Base-by-base conservation (phyloP, 2,329 filamentous ascomycete species). In the Elsinoe necatrix region DNA sequence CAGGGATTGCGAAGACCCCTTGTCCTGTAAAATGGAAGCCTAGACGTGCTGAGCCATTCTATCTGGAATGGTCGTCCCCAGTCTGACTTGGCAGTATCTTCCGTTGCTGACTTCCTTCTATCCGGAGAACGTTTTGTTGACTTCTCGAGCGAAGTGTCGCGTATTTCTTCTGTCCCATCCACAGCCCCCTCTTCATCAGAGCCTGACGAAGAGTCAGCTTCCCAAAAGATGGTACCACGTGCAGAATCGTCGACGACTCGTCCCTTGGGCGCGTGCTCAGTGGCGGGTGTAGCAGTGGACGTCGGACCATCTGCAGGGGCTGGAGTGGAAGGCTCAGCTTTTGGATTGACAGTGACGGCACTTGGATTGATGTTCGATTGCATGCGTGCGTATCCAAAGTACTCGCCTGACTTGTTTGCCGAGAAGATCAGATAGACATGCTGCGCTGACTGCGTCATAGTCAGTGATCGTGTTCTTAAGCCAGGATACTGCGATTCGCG, bases 171-270 rank as follows among this genome's bases (percentile, higher is more conserved):
- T 27, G 4, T 18, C 3, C 11, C 48, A 12, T 39, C 27, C 9
- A 9, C 34, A 11, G 11, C 23, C n/a, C 20, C 55, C 20, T 45
- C 55, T 2, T 55, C 60, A 43, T 74, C 74, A 21, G 71, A 68
- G 18, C 83, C 83, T 0, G 81, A 80, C 29, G 54, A 37, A 12
- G 77, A 71, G 51, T 92, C 85, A 5, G 85, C 85, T 69, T 97
- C 92, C 92, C 92, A 97, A 66, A 97, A 97, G 39, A 96, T 95
- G 0, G 91, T 96, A 0, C 92, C 92, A n/a, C 92, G 81, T 0
- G 89, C 86, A 3, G 88, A 91, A 68, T 97, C 92, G 65, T 95
- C 89, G 47, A 96, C 92, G 58, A 97, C 95, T 56, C 84, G 83
- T 21, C 92, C 92, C 65, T 81, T 85, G 0, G 91, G 91, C 2